Base-by-base conservation (phyloP, 2,329 filamentous ascomycete genomes). In the Fusarium sp. region DNA sequence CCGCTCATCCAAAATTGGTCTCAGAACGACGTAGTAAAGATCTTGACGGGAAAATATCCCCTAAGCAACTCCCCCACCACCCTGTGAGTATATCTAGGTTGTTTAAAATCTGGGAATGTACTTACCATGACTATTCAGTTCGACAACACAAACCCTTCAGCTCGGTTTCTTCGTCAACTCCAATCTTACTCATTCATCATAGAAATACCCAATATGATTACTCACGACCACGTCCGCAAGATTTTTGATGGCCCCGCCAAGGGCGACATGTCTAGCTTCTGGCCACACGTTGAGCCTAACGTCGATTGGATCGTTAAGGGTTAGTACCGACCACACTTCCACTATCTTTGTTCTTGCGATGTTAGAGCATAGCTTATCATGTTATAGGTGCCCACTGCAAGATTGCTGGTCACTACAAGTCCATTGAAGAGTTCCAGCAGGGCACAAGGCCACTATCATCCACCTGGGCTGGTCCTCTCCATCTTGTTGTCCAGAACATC, bases 211-310 rank as follows among this genome's bases (percentile, higher is more conserved):
- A 46, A 26, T 1, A 54, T 54, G 51, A 28, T 54, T 28, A 36
- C 51, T 24, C 51, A 36, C 4, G 40, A 54, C 20, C 40, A 54
- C 31, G 22, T 54, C 22, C 51, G 22, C 20, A 36, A 45, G 2
- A 46, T 54, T 9, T 54, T 54, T 15, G 18, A 31, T 5, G 51
- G 51, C 31, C 51, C 51, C 3, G 14, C 39, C 31, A 54, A 46
- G 14, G 51, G 51, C 7, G 40, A 54, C 5, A 54, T 54, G 51
- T 17, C 31, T 17, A 46, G 51, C 39, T 54, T 54, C 31, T 54
- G 51, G 51, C 31, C 31, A 17, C 40, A 54, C 22, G 51, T 54
- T 15, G 51, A 54, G 17, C 31, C 51, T 2, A 54, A 54, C 3
- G 51, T 54, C 20, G 51, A 54, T 13, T 54, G 51, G 51, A 46